Conservation (phyloP, 495 filamentous ascomycete genomes). For the Daldinia caldariorum region DNA sequence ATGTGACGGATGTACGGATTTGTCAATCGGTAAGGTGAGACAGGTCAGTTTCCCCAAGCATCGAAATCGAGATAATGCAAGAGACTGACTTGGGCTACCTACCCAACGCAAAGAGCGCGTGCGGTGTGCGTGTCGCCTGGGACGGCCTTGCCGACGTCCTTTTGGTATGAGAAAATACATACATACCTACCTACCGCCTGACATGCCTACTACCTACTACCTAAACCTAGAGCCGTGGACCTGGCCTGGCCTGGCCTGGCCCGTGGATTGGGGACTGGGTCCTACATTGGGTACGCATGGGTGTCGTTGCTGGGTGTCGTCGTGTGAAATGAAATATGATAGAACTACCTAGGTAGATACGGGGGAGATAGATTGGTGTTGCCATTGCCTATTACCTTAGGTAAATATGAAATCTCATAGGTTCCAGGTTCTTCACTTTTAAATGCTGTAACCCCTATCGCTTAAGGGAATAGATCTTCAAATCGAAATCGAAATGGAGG, state of each 20-base stretch:
- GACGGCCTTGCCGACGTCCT: slow-evolving; percentile 16
- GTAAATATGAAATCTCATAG: not conserved
- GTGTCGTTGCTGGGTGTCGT: no score
- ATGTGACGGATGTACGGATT: slow-evolving; percentile 29
- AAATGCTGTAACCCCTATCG: not conserved
- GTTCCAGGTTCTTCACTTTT: not conserved
- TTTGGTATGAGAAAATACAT: no score
- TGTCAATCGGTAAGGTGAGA: slow-evolving; percentile 31
- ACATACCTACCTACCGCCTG: no score
- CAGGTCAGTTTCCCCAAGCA: slow-evolving; percentile 1
- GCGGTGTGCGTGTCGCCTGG: not conserved
- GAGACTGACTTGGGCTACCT: slow-evolving; percentile 5
- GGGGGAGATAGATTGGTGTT: no score
- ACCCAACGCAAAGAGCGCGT: not conserved
- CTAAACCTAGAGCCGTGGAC: not conserved
- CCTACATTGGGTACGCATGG: no score
- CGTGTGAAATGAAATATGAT: no score
- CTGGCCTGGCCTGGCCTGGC: not conserved
- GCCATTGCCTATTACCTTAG: no score
- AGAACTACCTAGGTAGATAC: no score
- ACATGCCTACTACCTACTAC: no score
- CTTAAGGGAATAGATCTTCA: not conserved
- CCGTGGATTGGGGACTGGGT: no score
- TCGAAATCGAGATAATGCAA: slow-evolving; percentile 29
- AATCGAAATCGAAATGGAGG: not conserved